These are phyloP conservation scores for Tricholomella constricta DNA, from an alignment of 768 basidiomycete species.

Conservation along the genomic window DNA sequence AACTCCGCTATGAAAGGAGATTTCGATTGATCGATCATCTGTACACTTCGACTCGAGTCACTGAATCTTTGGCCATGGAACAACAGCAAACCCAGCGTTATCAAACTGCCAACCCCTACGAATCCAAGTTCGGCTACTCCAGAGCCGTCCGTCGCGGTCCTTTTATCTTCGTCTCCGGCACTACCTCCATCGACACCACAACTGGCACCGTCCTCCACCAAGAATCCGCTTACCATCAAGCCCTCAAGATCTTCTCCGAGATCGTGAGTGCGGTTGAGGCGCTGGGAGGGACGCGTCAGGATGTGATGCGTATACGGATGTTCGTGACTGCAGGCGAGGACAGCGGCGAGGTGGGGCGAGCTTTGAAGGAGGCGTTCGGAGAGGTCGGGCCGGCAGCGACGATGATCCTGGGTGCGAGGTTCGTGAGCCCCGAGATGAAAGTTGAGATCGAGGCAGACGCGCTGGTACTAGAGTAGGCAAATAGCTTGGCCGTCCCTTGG, in stretches of 20 bases:
- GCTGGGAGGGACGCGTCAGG: conserved; percentile 43
- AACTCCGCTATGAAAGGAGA: no score
- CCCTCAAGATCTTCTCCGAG: conserved; percentile 43
- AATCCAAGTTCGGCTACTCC: conserved; percentile 52
- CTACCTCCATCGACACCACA: conserved; percentile 46
- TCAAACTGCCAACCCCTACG: conserved; percentile 50
- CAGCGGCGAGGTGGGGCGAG: conserved; percentile 35
- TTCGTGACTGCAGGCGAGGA: conserved; percentile 47
- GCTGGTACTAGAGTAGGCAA: conserved; percentile 28
- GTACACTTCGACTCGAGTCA: no score
- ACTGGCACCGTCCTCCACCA: conserved; percentile 43
- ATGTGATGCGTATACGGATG: conserved; percentile 51
- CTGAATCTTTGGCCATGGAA: no score
- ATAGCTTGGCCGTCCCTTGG: background rate
- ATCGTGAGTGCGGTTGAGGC: conserved; percentile 45
- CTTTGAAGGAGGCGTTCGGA: conserved; percentile 46
- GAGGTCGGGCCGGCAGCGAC: conserved; percentile 50
- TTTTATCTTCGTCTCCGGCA: conserved; percentile 56
- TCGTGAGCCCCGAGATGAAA: conserved; percentile 49
- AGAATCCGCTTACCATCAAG: conserved; percentile 47
- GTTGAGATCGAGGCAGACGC: conserved; percentile 61
- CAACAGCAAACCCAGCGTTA: conserved; percentile 16
- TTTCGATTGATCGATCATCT: no score
- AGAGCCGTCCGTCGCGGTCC: conserved; percentile 53
- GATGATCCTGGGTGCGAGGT: conserved; percentile 51